Base-by-base conservation (phyloP, 768 basidiomycete species). In the Pseudohyphozyma bogoriensis region DNA sequence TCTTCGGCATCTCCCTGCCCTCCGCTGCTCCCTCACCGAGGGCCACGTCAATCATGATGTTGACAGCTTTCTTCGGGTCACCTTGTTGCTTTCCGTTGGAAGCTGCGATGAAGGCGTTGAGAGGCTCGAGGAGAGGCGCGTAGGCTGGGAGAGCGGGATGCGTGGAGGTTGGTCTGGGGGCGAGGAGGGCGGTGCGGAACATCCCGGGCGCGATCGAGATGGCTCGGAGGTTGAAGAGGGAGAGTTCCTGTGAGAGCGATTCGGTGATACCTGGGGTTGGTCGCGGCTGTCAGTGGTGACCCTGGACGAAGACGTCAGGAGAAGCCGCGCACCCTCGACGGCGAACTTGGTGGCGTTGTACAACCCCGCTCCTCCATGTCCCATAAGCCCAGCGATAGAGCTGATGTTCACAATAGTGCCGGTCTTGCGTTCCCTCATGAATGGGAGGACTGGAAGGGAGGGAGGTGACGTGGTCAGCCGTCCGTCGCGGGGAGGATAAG, bases 401-500 rank as follows among this genome's bases (percentile, higher is more conserved):
- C 78, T 78, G 4, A 78, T 65, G 71, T 74, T 78, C 9, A 79
- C 68, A 13, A 81, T 68, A 1, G 76, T 78, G 3, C 79, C 79
- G 0, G 73, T 67, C 59, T 73, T 75, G 28, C 74, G 71, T 55
- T 74, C 72, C 16, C 80, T 72, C 77, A 81, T 76, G 67, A 77
- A 77, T 1, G 80, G 79, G 11, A 80, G 72, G 69, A 80, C 76
- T 0, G 66, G 80, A 78, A 1, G n/a, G 55, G n/a, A 10, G 40
- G 22, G 13, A 79, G 57, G 79, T 79, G 20, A 80, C 76, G 22
- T n/a, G 12, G 5, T 44, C 22, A 16, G 42, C 8, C 7, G 20
- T 3, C 22, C 37, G 37, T 11, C 15, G 40, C 22, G 42, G 4
- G 15, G 12, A 24, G 26, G 22, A 24, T 16, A 42, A 24, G 7